Evolutionary conservation across 73 alveolate genomes (phyloP).

Genomic region (Effrenium voratum): DNA sequence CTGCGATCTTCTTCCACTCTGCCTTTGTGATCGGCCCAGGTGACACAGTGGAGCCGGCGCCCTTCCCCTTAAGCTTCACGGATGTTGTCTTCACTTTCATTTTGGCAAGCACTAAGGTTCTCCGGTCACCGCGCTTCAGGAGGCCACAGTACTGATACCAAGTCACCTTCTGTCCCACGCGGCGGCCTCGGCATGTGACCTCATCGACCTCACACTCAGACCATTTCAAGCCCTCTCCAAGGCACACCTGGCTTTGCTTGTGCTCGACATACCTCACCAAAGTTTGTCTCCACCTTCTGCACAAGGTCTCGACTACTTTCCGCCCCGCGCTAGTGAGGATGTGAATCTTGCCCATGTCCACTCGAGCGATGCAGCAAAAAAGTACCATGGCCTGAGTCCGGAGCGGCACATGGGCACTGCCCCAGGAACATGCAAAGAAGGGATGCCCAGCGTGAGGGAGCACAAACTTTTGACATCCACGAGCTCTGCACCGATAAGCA

Average conservation of each 20-base stretch:
- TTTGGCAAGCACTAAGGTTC: not conserved
- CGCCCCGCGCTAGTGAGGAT: not conserved
- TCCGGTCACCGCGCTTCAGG: not conserved
- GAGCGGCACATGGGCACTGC: not conserved
- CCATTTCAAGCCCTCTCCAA: not conserved
- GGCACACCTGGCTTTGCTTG: not conserved
- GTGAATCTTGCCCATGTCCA: not conserved
- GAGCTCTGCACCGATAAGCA: not conserved
- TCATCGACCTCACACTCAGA: not conserved
- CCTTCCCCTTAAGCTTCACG: not conserved
- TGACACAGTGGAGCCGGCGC: not conserved
- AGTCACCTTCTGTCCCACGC: not conserved
- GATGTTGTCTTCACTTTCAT: not conserved
- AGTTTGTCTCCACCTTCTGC: not conserved
- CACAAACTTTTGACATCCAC: not conserved
- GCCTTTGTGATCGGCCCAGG: not conserved
- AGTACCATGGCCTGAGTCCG: not conserved
- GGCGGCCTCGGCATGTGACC: not conserved
- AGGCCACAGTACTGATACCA: constrained; percentile 8
- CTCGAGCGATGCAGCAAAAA: not conserved
- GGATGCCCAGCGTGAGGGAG: not conserved
- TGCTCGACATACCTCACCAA: not conserved
- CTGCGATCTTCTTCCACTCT: not conserved
- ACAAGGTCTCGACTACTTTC: not conserved
- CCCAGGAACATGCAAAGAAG: not conserved